These are phyloP conservation scores for Elsinoe ampelina DNA, from an alignment of 2,329 filamentous ascomycete genomes.

Conservation along the genomic window DNA sequence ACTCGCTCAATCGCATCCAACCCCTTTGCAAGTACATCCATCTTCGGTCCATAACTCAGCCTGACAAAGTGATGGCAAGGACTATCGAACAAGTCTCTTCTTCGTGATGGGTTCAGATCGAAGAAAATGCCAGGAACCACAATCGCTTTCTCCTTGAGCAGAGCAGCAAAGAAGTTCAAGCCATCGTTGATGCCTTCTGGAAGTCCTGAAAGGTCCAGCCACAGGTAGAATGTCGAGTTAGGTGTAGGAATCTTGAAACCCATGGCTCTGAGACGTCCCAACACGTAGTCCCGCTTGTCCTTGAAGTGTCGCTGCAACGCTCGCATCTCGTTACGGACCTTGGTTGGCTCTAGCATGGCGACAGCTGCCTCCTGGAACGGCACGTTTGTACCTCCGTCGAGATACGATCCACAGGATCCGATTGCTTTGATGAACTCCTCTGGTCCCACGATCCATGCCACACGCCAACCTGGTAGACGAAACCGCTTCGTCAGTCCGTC, in stretches of 20 bases:
- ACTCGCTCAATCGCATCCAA: conserved; percentile 79
- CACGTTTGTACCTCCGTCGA: conserved; percentile 88
- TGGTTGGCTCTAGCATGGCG: conserved; percentile 77
- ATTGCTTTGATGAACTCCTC: conserved; percentile 96
- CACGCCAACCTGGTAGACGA: conserved; percentile 89
- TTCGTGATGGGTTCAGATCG: conserved; percentile 81
- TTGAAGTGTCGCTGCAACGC: conserved; percentile 84
- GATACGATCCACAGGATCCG: conserved; percentile 83
- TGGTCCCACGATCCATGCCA: conserved; percentile 90
- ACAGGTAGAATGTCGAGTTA: conserved; percentile 91
- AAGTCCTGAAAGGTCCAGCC: conserved; percentile 56
- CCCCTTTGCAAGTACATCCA: conserved; percentile 69
- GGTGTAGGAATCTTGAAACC: conserved; percentile 75
- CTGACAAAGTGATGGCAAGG: conserved; percentile 88
- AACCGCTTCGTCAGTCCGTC: conserved; percentile 96
- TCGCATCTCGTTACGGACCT: conserved; percentile 77
- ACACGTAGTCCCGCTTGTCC: conserved; percentile 86
- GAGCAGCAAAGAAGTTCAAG: conserved; percentile 93
- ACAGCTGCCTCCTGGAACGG: conserved; percentile 93
- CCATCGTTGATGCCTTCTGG: conserved; percentile 82
- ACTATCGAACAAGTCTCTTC: conserved; percentile 85
- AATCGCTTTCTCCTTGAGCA: conserved; percentile 87
- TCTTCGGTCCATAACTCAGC: conserved; percentile 72
- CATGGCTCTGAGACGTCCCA: conserved; percentile 69
- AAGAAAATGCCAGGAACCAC: conserved; percentile 98